phyloP scores from a whole-genome alignment of 352 stramenopile genomes.

The Phytopythium helicoides region DNA sequence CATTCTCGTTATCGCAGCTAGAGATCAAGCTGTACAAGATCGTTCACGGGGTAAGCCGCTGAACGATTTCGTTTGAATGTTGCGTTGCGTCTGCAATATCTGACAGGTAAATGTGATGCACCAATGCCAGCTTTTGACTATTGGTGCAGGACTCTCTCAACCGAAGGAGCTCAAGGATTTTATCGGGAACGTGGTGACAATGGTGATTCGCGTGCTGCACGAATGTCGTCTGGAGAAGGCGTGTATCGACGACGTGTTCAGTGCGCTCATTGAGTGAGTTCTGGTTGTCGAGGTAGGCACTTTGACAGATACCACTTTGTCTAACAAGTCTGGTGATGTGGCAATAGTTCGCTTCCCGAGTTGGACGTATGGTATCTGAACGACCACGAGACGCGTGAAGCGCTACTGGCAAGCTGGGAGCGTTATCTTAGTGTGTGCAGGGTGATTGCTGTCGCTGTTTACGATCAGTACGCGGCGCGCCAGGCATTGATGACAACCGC shows the following conservation, averaged over 20 bases:
- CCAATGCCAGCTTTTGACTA: conserved; percentile 38
- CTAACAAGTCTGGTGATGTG: conserved; percentile 15
- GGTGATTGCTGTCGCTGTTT: conserved; percentile 45
- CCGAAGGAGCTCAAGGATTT: conserved; percentile 74
- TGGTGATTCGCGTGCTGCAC: conserved; percentile 47
- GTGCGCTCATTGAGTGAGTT: conserved; percentile 65
- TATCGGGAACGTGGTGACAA: conserved; percentile 59
- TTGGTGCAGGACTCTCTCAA: conserved; percentile 70
- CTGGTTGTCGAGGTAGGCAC: no score
- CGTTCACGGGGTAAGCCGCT: conserved; percentile 42
- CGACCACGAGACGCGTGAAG: conserved; percentile 48
- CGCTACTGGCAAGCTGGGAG: conserved; percentile 70
- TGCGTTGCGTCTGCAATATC: neutral
- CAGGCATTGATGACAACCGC: neutral
- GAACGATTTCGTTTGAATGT: neutral
- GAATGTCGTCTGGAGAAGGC: conserved; percentile 21
- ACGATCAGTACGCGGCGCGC: conserved; percentile 29
- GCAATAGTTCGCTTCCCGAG: conserved; percentile 35
- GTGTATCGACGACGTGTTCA: conserved; percentile 59
- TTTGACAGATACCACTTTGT: no score
- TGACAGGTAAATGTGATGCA: conserved; percentile 5
- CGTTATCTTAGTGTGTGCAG: conserved; percentile 69
- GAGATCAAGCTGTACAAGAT: conserved; percentile 61
- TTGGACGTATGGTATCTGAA: conserved; percentile 82
- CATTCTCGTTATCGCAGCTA: no score